These are phyloP conservation scores for Prunus davidiana DNA, from an alignment of 306 rosid genomes.

Conservation along the genomic window DNA sequence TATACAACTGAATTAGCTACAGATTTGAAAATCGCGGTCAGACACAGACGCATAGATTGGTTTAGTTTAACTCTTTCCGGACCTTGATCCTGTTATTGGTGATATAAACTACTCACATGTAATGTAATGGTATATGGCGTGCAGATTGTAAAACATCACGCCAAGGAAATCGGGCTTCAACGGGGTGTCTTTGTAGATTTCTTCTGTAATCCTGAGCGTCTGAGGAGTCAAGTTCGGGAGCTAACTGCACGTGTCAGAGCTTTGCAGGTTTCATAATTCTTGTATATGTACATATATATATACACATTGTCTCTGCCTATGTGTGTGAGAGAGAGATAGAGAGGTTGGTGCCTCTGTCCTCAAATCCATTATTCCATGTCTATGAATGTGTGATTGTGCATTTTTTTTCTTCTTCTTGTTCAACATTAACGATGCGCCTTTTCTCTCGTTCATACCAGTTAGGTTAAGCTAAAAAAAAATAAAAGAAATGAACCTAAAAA, in stretches of 20 bases:
- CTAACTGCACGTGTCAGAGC: conserved; percentile 82
- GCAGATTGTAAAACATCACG: conserved; percentile 93
- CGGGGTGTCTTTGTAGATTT: conserved; percentile 87
- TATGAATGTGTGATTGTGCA: neutral
- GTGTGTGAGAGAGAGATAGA: neutral
- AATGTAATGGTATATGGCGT: neutral
- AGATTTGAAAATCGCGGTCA: neutral
- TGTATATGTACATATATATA: neutral
- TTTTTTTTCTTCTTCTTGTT: neutral
- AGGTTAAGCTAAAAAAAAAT: no score
- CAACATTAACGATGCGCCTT: neutral
- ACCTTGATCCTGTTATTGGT: neutral
- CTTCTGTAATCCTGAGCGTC: conserved; percentile 90
- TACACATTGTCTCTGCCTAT: neutral
- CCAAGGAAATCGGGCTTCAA: conserved; percentile 84
- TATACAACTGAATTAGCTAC: neutral
- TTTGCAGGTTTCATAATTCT: conserved; percentile 60
- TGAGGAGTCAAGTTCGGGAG: conserved; percentile 84
- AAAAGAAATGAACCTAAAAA: no score
- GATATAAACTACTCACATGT: neutral
- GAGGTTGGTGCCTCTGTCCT: neutral
- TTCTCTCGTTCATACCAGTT: neutral
- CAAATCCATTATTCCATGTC: neutral
- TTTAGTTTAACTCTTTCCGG: neutral
- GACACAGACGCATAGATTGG: neutral